Evolutionary conservation across 169 alveolate species (phyloP).

Genomic region (Cryptosporidium canis): DNA sequence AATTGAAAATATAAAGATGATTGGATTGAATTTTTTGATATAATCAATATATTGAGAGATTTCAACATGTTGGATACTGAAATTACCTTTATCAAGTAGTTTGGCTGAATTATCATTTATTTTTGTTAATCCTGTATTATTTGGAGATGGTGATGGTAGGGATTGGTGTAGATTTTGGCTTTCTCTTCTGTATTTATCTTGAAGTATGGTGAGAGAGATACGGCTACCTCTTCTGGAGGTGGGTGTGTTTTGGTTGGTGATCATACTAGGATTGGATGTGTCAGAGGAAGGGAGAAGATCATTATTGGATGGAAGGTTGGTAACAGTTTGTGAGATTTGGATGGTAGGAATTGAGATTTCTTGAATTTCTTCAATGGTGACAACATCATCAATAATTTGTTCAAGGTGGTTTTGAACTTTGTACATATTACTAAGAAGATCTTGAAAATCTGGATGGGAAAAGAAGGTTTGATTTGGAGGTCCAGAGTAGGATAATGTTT

Average conservation of each 20-base stretch:
- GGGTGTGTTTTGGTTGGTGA: neutral
- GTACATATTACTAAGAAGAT: slow-evolving; percentile 23
- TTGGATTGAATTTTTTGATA: neutral
- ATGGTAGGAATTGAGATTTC: slow-evolving; percentile 10
- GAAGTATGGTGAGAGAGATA: slow-evolving; percentile 16
- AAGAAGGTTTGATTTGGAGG: slow-evolving; percentile 31
- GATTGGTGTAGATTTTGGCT: neutral
- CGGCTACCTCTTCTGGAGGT: slow-evolving; percentile 61
- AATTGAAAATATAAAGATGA: neutral
- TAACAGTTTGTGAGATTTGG: neutral
- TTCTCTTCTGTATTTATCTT: slow-evolving; percentile 55
- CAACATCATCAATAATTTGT: slow-evolving; percentile 60
- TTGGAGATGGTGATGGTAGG: neutral
- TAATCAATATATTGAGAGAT: slow-evolving; percentile 14
- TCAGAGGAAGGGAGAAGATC: neutral
- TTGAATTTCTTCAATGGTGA: slow-evolving; percentile 57
- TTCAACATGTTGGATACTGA: neutral
- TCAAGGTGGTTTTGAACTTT: slow-evolving; percentile 38
- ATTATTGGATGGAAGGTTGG: neutral
- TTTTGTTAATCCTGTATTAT: neutral
- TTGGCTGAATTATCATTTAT: neutral
- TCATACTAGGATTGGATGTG: neutral
- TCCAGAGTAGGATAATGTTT: slow-evolving; percentile 19
- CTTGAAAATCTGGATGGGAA: slow-evolving; percentile 41
- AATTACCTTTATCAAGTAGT: neutral